Conservation (phyloP, 345 rosid species). For the Hibiscus syriacus region DNA sequence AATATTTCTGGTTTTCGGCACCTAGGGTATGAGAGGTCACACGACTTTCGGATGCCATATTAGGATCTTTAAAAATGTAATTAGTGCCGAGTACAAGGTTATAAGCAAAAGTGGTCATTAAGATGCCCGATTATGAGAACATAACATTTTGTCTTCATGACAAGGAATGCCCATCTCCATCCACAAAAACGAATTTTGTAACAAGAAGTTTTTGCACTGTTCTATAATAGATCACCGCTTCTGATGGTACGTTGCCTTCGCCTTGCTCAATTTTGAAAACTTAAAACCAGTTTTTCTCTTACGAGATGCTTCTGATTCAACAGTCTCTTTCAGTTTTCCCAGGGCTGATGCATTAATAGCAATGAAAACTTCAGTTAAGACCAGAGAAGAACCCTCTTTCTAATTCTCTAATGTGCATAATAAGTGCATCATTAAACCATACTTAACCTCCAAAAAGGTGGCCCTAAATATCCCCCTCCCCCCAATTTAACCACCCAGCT, state of each 20-base stretch:
- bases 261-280: constrained; percentile 29
- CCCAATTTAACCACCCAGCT: background rate
- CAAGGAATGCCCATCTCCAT: background rate
- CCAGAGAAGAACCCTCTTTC: background rate
- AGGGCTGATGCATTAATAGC: constrained; percentile 39
- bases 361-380: background rate
- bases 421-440: background rate
- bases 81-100: background rate
- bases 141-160: background rate
- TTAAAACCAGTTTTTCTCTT: constrained; percentile 42
- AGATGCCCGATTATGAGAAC: background rate
- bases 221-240: constrained; percentile 11
- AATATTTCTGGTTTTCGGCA: background rate
- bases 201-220: background rate
- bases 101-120: background rate
- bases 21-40: too few species aligned
- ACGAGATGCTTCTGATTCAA: constrained; percentile 58
- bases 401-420: background rate
- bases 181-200: background rate
- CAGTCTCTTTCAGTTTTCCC: constrained; percentile 61
- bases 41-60: background rate
- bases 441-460: background rate
- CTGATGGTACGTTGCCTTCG: constrained; percentile 6
- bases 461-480: background rate
- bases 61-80: background rate